Percentiles rank a stretch among this genome's conserved stretches.
Conservation (phyloP, 1,139 yeast genomes). For the Geotrichum fermentans region DNA sequence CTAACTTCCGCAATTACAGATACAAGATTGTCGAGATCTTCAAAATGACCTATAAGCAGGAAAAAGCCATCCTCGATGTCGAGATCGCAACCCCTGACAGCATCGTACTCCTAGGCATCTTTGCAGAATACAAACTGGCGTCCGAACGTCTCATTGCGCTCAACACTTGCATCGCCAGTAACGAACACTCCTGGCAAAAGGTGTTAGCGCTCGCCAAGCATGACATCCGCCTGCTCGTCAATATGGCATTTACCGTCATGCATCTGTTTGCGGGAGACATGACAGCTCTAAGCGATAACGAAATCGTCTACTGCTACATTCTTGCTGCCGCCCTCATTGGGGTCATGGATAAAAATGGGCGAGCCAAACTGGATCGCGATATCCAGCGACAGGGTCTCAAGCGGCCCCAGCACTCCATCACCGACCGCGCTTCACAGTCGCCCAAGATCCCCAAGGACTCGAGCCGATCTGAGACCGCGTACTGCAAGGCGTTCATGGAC, state of each 20-base stretch:
- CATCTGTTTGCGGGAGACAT: constrained; percentile 21
- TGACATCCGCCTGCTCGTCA: constrained; percentile 19
- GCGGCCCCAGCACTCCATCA: constrained; percentile 18
- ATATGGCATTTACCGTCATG: constrained; percentile 18
- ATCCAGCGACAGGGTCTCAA: constrained; percentile 19
- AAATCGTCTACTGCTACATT: constrained; percentile 20
- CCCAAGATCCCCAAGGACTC: constrained; percentile 19
- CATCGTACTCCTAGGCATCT: constrained; percentile 18
- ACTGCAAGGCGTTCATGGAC: constrained; percentile 14
- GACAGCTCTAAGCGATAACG: constrained; percentile 18
- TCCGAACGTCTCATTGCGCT: constrained; percentile 9
- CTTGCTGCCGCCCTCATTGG: constrained; percentile 20
- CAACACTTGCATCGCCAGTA: constrained; percentile 10
- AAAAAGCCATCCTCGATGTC: constrained; percentile 19
- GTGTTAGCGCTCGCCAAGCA: constrained; percentile 16
- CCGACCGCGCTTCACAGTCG: constrained; percentile 10
- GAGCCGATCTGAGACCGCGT: constrained; percentile 15
- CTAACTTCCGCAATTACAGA: constrained; percentile 21
- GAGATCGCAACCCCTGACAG: constrained; percentile 21
- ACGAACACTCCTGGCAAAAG: constrained; percentile 20
- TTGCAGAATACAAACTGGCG: constrained; percentile 18
- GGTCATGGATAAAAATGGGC: constrained; percentile 11
- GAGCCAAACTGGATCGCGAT: constrained; percentile 14
- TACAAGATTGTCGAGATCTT: constrained; percentile 22
- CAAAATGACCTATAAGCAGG: constrained; percentile 20